Base-by-base conservation (phyloP, 768 basidiomycete genomes). In the Suillus bovinus region DNA sequence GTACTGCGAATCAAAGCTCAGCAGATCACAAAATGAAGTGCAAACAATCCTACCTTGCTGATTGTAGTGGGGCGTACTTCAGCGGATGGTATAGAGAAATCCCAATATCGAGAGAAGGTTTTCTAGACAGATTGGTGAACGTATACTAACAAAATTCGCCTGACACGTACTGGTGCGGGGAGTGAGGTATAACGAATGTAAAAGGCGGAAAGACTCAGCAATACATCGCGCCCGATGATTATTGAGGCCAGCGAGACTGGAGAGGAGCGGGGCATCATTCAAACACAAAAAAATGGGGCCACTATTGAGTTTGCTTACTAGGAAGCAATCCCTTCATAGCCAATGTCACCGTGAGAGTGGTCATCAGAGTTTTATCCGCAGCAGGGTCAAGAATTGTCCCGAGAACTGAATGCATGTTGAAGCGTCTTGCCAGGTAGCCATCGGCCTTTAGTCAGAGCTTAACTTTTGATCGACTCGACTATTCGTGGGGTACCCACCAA, bases 331-430 rank as follows among this genome's bases (percentile, higher is more conserved):
- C 88, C 66, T 91, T 89, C 82, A 90, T 84, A 0, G 94, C 86
- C 64, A 99, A 77, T 1, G 94, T 90, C 53, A 95, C 78, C 0
- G 93, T 93, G 69, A 99, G 78, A 1, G 96, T 98, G 2, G 97
- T 96, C 90, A 99, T 91, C 47, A 99, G 78, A 13, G 86, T 82
- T 76, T 99, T 99, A 82, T 99, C 97, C 3, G 97, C 97, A 0
- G 96, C 94, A 14, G 97, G 97, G 73, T 99, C 97, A 14, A 99
- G 82, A 61, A 99, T 94, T 10, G 93, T 92, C 22, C 97, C 97
- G 22, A 99, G 81, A n/a, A 99, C 94, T 14, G 93, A 87, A 58
- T 84, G 84, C 90, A 93, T 93, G 31, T 90, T 87, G 79, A 82
- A 98, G 61, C 83, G 83, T 67, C 97, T 82, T 1, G 97, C 97